Conservation (phyloP, 768 basidiomycete genomes). For the Flagelloscypha sp. region DNA sequence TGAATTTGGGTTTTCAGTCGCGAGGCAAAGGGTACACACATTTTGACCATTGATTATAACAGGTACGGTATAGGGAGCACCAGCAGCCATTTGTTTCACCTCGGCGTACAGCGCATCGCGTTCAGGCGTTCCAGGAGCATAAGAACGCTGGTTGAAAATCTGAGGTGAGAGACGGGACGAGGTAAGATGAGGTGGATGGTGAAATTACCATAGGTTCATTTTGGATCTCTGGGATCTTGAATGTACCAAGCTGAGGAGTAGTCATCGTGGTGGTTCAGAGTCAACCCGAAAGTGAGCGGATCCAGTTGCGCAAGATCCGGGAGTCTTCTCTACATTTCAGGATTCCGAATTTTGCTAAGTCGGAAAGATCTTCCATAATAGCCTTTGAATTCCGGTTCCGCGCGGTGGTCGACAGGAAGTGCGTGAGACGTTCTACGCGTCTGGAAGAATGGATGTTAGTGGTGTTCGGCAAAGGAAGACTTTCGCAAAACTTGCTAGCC, state of each 20-base stretch:
- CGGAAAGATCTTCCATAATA: too few species aligned
- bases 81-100: conserved; percentile 69
- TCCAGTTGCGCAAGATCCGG: too few species aligned
- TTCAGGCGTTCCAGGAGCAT: conserved; percentile 74
- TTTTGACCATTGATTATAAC: conserved; percentile 86
- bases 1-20: background rate
- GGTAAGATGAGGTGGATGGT: background rate
- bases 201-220: conserved; percentile 88
- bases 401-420: too few species aligned
- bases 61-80: conserved; percentile 87
- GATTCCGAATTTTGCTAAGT: too few species aligned
- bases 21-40: conserved; percentile 31
- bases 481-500: too few species aligned
- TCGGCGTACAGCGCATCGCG: conserved; percentile 65
- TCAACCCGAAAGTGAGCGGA: conserved; percentile 4
- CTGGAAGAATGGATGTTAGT: too few species aligned
- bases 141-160: conserved; percentile 45
- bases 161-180: conserved; percentile 1
- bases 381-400: too few species aligned
- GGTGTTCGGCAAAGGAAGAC: too few species aligned
- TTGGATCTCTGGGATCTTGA: conserved; percentile 76
- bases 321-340: too few species aligned
- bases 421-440: too few species aligned
- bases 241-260: conserved; percentile 71
- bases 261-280: conserved; percentile 49